Base-by-base conservation (phyloP, 352 stramenopile genomes). In the Blastocystis sp. region DNA sequence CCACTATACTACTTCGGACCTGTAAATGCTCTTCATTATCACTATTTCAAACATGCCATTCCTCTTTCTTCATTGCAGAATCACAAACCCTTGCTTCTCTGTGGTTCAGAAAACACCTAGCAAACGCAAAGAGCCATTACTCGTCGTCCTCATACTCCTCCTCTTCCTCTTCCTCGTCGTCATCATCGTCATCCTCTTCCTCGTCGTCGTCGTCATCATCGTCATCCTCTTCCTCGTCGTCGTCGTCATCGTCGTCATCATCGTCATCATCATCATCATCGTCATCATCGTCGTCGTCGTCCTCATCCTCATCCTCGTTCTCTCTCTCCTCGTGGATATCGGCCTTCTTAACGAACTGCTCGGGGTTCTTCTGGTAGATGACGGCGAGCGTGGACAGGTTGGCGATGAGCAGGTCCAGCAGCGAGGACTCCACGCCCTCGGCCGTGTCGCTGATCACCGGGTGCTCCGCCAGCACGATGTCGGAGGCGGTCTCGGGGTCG, bases 391-490 rank as follows among this genome's bases (percentile, higher is more conserved):
- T 99, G 67, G 95, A 96, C 89, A 99, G 98, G 90, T 98, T 97
- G 70, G 92, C 92, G 78, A 98, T 97, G 40, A 99, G 90, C 59
- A 97, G 92, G 88, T 98, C 97, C 9, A 99, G 91, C 74, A 98
- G 92, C 28, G 92, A 92, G 40, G 95, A 92, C 89, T 98, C 96
- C 34, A 99, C 91, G 0, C 93, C 92, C 78, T 96, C 98, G 41
- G 96, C 98, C 90, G 98, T 96, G 91, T 99, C 97, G 89, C 93
- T 97, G 92, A 99, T 99, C n/a, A 98, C 95, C 2, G 96, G 97
- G 89, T 98, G 98, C 90, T 98, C 96, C 7, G 95, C 95, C 2
- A 99, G 92, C 43, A 99, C 96, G 10, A 99, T 95, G 38, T 96
- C 95, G 86, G 98, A 97, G 53, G 97, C 97, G 11, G 96, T 96